Conservation (phyloP, 176 grass and related monocot species). For the Oryza brachyantha region DNA sequence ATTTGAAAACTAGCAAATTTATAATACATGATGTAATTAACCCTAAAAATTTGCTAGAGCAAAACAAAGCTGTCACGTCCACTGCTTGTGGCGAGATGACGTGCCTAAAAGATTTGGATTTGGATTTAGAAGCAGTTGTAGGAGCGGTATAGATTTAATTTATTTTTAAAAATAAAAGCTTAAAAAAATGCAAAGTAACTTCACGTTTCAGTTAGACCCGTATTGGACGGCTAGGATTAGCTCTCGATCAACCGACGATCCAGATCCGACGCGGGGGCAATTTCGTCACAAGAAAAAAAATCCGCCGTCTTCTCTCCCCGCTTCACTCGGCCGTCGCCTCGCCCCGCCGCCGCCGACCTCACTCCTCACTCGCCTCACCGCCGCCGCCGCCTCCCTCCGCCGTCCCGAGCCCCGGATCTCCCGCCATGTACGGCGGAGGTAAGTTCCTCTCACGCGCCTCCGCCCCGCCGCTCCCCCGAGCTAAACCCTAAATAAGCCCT, state of each 20-base stretch:
- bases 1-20: no score
- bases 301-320: neutral
- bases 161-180: no score
- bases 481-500: slow-evolving; percentile 43
- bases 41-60: no score
- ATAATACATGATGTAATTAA: no score
- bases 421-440: slow-evolving; percentile 96
- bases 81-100: no score
- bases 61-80: no score
- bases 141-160: no score
- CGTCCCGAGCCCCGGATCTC: neutral
- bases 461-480: neutral
- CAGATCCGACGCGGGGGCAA: neutral
- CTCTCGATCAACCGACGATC: neutral
- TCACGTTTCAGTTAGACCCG: no score
- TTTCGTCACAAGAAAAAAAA: neutral
- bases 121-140: no score
- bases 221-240: neutral
- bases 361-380: neutral
- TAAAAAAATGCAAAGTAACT: no score
- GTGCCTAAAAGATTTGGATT: no score
- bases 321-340: neutral
- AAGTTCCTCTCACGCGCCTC: slow-evolving; percentile 42
- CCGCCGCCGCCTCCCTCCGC: neutral
- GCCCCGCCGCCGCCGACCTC: neutral